Percentiles rank a stretch among this genome's conserved stretches.
These are phyloP conservation scores for Rhazya stricta DNA, from an alignment of 257 asterid species.

Conservation along the genomic window DNA sequence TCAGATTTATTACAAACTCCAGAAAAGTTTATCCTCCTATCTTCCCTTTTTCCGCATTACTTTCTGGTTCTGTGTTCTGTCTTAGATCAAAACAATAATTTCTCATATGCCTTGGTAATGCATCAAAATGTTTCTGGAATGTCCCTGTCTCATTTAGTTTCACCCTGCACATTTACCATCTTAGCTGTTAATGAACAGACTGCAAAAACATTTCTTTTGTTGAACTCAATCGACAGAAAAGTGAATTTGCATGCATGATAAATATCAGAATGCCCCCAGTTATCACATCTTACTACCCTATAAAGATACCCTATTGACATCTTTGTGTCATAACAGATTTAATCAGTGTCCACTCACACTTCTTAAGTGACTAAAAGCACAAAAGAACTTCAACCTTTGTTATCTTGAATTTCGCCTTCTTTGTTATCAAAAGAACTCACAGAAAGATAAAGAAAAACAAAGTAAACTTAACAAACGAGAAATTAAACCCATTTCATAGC, in stretches of 20 bases:
- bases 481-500: slow-evolving; percentile 17
- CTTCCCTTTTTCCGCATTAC: neutral
- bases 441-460: neutral
- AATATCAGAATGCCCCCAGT: neutral
- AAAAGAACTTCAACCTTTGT: neutral
- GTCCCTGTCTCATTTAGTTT: neutral
- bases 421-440: neutral
- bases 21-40: neutral
- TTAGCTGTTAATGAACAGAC: neutral
- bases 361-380: neutral
- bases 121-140: too few relatives aligned
- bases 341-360: neutral
- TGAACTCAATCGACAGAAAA: neutral
- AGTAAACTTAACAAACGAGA: neutral
- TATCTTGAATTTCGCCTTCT: neutral
- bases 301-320: neutral
- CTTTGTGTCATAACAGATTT: neutral
- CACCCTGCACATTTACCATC: neutral
- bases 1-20: neutral
- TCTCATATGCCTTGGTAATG: neutral
- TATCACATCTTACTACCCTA: neutral
- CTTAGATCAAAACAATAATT: too few relatives aligned
- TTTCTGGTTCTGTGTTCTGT: neutral
- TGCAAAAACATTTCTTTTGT: too few relatives aligned
- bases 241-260: neutral